Base-by-base conservation (phyloP, 805 yeast species). In the Wickerhamiella siamensis region DNA sequence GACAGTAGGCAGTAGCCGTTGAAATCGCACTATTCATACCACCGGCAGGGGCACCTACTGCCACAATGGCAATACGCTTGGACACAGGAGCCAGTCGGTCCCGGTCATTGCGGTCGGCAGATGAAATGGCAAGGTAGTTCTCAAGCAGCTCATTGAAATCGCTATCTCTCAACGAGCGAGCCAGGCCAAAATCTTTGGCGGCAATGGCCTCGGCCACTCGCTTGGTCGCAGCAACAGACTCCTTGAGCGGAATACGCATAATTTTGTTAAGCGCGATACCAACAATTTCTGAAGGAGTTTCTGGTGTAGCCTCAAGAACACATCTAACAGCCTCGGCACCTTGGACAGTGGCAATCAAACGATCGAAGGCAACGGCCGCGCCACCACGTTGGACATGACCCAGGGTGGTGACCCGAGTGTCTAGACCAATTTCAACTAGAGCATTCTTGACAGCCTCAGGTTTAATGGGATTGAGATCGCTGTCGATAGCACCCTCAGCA, bases 361-460 rank as follows among this genome's bases (percentile, higher is more conserved):
- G 75, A 61, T 91, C 98, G 54, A 72, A 83, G 2, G 97, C 96
- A 42, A 87, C 95, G 19, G 98, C 96, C 36, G 94, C 75, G 62
- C 98, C 98, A 66, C 98, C 98, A 65, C 98, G 76, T 69, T 91
- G 98, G 42, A 91, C 96, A 61, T 91, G 98, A 42, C 98, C 98
- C 53, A 91, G 69, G 10, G 93, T 83, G 33, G 98, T 91, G 54
- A 88, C 79, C 61, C 97, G 77, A 4, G 97, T 88, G 60, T 91
- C 98, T 43, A 91, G 71, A 10, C 95, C 95, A 47, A 91, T 66
- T 43, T 77, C 78, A 37, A 82, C 83, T 45, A 91, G 69, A 15
- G 79, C 91, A 40, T 83, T 75, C 62, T 80, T 79, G 45, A 91
- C 97, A 48, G 76, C 75, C 27, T 76, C 75, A 15, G 93, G 71